Evolutionary conservation across 2,329 filamentous ascomycete genomes (phyloP).

Genomic region (Trichothecium roseum): DNA sequence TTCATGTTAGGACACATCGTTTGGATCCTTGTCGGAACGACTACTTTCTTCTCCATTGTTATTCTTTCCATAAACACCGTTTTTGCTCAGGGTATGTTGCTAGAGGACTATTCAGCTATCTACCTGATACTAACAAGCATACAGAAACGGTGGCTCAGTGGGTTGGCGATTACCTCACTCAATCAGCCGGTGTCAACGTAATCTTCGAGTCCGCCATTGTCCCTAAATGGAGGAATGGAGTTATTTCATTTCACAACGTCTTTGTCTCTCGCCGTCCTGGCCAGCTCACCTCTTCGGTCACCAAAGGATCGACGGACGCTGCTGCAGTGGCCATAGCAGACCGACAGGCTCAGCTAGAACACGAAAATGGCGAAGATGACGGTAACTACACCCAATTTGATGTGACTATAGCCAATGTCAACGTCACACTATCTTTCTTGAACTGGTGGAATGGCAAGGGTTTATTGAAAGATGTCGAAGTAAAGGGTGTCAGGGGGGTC

Average conservation of each 20-base stretch:
- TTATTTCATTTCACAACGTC: constrained; percentile 94
- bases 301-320: constrained; percentile 82
- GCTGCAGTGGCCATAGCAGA: constrained; percentile 77
- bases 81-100: constrained; percentile 68
- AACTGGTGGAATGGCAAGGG: constrained; percentile 99
- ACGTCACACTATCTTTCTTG: constrained; percentile 92
- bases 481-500: constrained; percentile 86
- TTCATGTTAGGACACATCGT: constrained; percentile 85
- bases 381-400: constrained; percentile 98
- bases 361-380: constrained; percentile 52
- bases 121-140: constrained; percentile 9
- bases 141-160: constrained; percentile 83
- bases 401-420: constrained; percentile 86
- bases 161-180: constrained; percentile 91
- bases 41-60: constrained; percentile 87
- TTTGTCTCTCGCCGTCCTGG: constrained; percentile 89
- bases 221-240: constrained; percentile 87
- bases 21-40: constrained; percentile 94
- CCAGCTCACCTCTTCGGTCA: constrained; percentile 70
- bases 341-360: constrained; percentile 32
- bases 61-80: constrained; percentile 93
- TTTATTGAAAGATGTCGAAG: constrained; percentile 79
- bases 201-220: constrained; percentile 98
- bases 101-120: background rate
- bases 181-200: constrained; percentile 85